Evolutionary conservation across 176 grass and related monocot species (phyloP).

Genomic region (Carex littledalei): DNA sequence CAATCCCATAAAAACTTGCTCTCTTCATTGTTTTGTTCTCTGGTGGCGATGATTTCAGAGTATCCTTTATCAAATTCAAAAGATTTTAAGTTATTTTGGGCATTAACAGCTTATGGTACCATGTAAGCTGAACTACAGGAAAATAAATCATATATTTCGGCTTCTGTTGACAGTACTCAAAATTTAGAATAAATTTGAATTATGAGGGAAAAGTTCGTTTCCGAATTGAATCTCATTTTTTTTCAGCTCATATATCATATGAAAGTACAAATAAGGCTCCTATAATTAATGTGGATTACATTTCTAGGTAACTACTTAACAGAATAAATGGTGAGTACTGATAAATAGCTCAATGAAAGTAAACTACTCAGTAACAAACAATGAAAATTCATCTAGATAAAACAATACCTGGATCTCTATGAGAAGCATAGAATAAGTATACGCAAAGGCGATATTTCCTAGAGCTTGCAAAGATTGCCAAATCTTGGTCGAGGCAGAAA

Average conservation of each 20-base stretch:
- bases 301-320: neutral
- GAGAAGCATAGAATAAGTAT: conserved; percentile 94
- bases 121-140: neutral
- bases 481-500: conserved; percentile 55
- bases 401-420: conserved; percentile 71
- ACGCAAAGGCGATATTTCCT: conserved; percentile 89
- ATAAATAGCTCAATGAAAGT: neutral
- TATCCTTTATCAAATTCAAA: conserved; percentile 43
- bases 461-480: conserved; percentile 86
- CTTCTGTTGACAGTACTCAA: neutral
- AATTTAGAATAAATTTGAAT: neutral
- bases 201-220: neutral
- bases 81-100: neutral
- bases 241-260: neutral
- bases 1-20: conserved; percentile 81
- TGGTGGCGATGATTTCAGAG: conserved; percentile 67
- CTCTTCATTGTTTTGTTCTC: conserved; percentile 96
- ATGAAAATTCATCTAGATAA: neutral
- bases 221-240: neutral
- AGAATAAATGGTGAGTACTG: neutral
- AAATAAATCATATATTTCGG: neutral
- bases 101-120: neutral
- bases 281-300: neutral
- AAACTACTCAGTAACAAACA: neutral
- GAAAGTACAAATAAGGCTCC: neutral